Conservation (phyloP, 331 rosid species). For the Spiraea crenata region DNA sequence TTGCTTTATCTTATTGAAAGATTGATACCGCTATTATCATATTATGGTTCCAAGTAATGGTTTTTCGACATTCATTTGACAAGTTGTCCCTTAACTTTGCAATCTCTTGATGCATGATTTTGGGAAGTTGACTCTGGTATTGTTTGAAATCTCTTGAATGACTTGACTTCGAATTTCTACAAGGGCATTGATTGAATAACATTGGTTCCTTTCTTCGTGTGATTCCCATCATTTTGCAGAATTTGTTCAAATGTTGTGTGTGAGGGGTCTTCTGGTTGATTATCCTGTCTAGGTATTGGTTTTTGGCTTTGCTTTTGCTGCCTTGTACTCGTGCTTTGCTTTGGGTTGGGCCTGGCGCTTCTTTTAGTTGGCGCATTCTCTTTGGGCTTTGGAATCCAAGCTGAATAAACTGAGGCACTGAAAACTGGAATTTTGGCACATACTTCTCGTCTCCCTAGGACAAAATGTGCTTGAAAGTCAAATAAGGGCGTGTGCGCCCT, state of each 20-base stretch:
- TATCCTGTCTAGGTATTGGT: not conserved
- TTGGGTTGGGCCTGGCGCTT: not conserved
- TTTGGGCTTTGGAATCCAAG: no score
- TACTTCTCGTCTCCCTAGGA: not conserved
- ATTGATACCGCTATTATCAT: constrained; percentile 7
- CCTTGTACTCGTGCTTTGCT: not conserved
- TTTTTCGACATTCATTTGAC: not conserved
- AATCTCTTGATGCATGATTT: not conserved
- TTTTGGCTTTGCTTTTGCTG: not conserved
- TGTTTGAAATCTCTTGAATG: not conserved
- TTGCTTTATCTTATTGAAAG: constrained; percentile 9
- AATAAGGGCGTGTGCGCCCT: not conserved
- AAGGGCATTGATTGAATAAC: no score
- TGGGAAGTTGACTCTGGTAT: not conserved
- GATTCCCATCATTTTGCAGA: no score
- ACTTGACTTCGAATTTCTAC: not conserved
- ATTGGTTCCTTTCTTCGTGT: no score
- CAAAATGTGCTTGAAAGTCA: not conserved
- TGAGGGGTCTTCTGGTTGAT: not conserved
- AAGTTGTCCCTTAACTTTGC: not conserved
- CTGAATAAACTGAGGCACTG: no score
- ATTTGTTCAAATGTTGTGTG: no score
- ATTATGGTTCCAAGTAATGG: constrained; percentile 4
- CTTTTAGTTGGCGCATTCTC: no score
- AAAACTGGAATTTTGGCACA: not conserved